These are phyloP conservation scores for Metrosideros polymorpha DNA, from an alignment of 441 rosid species.

Conservation along the genomic window DNA sequence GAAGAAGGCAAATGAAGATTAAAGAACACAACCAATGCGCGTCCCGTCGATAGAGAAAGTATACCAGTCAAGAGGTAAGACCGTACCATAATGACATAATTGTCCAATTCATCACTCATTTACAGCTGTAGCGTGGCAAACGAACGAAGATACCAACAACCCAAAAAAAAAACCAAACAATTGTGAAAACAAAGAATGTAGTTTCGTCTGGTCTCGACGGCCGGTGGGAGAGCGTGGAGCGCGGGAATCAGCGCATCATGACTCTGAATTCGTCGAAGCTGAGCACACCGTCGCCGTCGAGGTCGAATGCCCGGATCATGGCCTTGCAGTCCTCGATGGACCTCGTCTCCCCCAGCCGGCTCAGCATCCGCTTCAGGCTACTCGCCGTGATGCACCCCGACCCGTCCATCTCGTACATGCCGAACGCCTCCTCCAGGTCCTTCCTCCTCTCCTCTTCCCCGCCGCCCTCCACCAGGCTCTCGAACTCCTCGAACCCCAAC, in stretches of 20 bases:
- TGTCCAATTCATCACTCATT: not conserved
- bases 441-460: constrained; percentile 31
- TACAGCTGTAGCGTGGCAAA: not conserved
- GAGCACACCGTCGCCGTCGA: constrained; percentile 10
- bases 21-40: not conserved
- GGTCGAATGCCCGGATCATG: constrained; percentile 8
- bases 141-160: not conserved
- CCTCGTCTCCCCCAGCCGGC: constrained; percentile 41
- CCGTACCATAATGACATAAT: not conserved
- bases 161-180: not conserved
- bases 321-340: constrained; percentile 32
- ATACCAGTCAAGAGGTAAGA: not conserved
- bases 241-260: not conserved
- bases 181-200: not conserved
- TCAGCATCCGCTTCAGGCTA: constrained; percentile 42
- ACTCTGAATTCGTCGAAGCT: constrained; percentile 7
- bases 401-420: constrained; percentile 39
- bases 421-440: constrained; percentile 39
- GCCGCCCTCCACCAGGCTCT: constrained; percentile 34
- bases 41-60: not conserved
- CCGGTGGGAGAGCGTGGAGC: not conserved
- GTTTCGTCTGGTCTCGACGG: not conserved
- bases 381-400: constrained; percentile 38
- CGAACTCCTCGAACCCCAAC: constrained; percentile 41
- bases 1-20: not conserved